Percentiles rank a stretch among this genome's conserved stretches.
Conservation (phyloP, 2,329 filamentous ascomycete genomes). For the Exophiala bonariae region DNA sequence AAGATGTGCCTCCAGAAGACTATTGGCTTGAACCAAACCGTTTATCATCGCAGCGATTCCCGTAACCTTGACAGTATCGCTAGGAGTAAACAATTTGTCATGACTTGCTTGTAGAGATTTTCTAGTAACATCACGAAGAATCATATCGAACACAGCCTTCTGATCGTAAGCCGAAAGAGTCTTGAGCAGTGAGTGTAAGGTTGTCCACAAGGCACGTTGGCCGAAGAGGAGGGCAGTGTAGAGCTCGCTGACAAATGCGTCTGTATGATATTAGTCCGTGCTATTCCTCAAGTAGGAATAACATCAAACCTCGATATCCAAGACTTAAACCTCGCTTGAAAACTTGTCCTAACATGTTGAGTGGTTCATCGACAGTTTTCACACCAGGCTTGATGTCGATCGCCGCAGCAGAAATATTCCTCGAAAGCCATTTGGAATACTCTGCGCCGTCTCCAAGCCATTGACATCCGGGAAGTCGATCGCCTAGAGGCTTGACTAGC, state of each 20-base stretch:
- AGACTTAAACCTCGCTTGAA: conserved; percentile 64
- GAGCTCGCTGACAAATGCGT: conserved; percentile 41
- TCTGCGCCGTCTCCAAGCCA: conserved; percentile 67
- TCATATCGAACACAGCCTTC: conserved; percentile 43
- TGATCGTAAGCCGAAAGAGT: conserved; percentile 51
- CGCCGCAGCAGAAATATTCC: conserved; percentile 55
- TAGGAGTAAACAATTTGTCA: conserved; percentile 13
- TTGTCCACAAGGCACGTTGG: conserved; percentile 28
- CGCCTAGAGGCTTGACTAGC: conserved; percentile 33
- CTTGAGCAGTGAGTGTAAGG: conserved; percentile 40
- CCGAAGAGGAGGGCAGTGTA: conserved; percentile 39
- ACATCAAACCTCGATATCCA: conserved; percentile 65
- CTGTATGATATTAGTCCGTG: conserved; percentile 29
- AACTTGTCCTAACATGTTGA: conserved; percentile 44
- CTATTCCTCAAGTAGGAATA: conserved; percentile 14
- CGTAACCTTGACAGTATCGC: conserved; percentile 45
- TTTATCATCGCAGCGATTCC: conserved; percentile 61
- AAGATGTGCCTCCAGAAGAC: conserved; percentile 55
- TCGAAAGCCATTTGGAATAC: conserved; percentile 72
- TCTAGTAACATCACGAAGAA: conserved; percentile 46
- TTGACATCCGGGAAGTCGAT: conserved; percentile 26
- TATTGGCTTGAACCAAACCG: conserved; percentile 49
- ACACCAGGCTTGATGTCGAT: conserved; percentile 41
- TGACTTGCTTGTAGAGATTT: conserved; percentile 35
- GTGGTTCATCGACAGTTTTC: conserved; percentile 23